A percentile compares a stretch with the other conserved stretches of the same genome.
These are phyloP conservation scores for Phytomonas sp. DNA, from an alignment of 208 protist species.

Conservation along the genomic window DNA sequence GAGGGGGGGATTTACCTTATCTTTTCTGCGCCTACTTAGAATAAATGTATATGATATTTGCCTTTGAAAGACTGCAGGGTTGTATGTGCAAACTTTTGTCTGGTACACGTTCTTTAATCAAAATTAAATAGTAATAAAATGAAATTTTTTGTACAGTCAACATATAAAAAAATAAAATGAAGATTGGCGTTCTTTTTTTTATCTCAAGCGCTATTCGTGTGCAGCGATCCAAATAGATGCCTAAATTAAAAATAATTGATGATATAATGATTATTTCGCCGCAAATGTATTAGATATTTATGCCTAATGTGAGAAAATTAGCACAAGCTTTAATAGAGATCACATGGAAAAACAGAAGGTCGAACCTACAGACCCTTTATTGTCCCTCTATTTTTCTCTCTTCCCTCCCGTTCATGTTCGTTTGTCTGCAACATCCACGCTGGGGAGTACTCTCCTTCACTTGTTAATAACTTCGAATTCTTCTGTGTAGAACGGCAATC, in stretches of 20 bases:
- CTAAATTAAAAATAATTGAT: conserved; percentile 1
- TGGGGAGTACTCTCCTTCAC: conserved; percentile 57
- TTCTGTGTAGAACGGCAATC: conserved; percentile 26
- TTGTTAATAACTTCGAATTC: conserved; percentile 41
- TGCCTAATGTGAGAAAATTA: not conserved
- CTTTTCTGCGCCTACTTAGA: not conserved
- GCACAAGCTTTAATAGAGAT: not conserved
- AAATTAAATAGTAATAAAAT: not conserved
- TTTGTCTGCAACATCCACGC: conserved; percentile 49
- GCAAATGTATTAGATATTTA: conserved; percentile 1
- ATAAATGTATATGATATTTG: not conserved
- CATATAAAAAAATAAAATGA: not conserved
- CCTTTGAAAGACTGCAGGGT: not conserved
- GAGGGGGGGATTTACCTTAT: not conserved
- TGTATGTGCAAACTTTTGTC: not conserved
- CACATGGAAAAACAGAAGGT: not conserved
- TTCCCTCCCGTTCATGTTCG: conserved; percentile 37
- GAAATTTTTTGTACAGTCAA: not conserved
- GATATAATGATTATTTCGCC: not conserved
- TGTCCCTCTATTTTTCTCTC: conserved; percentile 14
- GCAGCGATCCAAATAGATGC: not conserved
- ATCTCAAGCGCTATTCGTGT: not conserved
- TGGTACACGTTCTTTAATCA: not conserved
- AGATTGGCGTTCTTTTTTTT: too few relatives aligned
- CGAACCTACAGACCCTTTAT: conserved; percentile 4